Base-by-base conservation (phyloP, 345 rosid genomes). In the Euphorbia peplus region DNA sequence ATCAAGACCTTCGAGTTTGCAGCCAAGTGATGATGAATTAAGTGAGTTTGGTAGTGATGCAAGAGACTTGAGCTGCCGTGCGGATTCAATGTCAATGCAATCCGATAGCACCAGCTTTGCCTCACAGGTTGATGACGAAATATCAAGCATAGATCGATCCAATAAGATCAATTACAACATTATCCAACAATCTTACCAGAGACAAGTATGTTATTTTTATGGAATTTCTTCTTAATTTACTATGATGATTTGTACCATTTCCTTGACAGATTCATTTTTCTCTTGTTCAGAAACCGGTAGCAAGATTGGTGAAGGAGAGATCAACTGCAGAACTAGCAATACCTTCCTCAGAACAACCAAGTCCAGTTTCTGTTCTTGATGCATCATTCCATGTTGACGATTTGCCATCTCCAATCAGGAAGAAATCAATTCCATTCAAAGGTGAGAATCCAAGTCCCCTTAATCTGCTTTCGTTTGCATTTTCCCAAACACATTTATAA, bases 331-430 rank as follows among this genome's bases (percentile, higher is more conserved):
- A 84, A 77, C 81, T 73, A 66, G 71, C 73, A 54, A 75, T 64
- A 70, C 67, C 73, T 68, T 68, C 88, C 24, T 76, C 81, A 44
- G 91, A 93, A 75, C 97, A 93, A 71, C 97, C 98, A 7, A 93
- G 98, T 70, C 98, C 96, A 4, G 83, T 91, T 67, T 89, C 98
- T 35, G 91, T 93, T 69, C 96, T 93, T n/a, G 97, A 91, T 77
- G 86, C 91, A 68, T 65, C 89, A 76, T 84, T 88, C 75, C 83
- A 78, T 19, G 75, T 75, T 67, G 97, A 91, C 66, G 97, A 89
- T 61, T 79, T 84, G 64, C 97, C 96, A 70, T 91, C 95, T 35
- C 97, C 97, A 1, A 84, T 89, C 78, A 85, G 83, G 76, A 91
- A 84, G 82, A 87, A 75, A 78, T 78, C 91, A 73, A 72, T 71